These are phyloP conservation scores for Ceratocystis alfenasii DNA, from an alignment of 2,329 filamentous ascomycete species.

Conservation along the genomic window DNA sequence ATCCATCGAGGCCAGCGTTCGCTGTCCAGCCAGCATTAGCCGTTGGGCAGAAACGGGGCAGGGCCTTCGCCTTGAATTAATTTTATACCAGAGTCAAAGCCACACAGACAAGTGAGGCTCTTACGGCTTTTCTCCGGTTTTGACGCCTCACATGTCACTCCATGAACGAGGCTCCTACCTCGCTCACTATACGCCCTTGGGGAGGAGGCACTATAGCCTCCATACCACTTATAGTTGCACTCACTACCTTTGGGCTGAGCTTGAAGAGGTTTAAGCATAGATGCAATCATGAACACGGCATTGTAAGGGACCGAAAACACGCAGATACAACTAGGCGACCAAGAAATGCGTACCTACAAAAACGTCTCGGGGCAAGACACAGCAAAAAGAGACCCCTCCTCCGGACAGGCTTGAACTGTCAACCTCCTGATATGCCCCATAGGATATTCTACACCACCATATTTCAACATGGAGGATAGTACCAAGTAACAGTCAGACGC, in stretches of 20 bases:
- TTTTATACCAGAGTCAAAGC: background rate
- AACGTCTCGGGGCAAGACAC: background rate
- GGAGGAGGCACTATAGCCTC: background rate
- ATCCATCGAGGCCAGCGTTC: background rate
- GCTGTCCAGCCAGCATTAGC: background rate
- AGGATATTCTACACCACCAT: background rate
- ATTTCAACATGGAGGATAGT: background rate
- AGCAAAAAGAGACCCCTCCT: background rate
- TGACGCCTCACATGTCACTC: conserved; percentile 1
- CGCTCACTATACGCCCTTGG: background rate
- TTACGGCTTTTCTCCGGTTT: background rate
- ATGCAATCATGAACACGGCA: too few species aligned
- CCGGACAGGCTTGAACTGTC: conserved; percentile 20
- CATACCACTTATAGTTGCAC: background rate
- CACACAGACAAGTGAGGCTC: background rate
- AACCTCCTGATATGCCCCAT: conserved; percentile 13
- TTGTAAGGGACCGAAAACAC: too few species aligned
- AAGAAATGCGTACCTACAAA: too few species aligned
- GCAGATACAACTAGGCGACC: too few species aligned
- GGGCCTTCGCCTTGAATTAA: background rate
- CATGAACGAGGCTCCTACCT: too few species aligned
- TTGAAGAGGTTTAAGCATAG: background rate
- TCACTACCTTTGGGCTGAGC: background rate
- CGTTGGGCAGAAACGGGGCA: background rate
- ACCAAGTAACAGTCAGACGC: conserved; percentile 45